A percentile compares a stretch with the other conserved stretches of the same genome.
Evolutionary conservation across 192 early-diverging fungal species (phyloP).

Genomic region (Linnemannia schmuckeri): DNA sequence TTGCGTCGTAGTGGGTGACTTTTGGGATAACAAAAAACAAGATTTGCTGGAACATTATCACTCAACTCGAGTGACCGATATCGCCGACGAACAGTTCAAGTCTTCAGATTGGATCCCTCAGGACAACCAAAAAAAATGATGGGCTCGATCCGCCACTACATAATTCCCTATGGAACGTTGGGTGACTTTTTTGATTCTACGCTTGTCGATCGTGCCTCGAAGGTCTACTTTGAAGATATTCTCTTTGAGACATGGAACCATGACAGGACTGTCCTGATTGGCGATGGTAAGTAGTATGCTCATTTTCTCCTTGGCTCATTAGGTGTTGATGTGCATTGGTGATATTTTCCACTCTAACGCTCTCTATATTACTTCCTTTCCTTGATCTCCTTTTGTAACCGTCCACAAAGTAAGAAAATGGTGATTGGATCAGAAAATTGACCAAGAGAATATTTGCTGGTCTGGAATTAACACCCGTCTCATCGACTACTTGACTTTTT

Average conservation of each 20-base stretch:
- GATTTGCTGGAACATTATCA: not conserved
- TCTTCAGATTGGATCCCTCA: not conserved
- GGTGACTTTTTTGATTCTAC: not conserved
- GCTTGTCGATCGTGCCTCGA: not conserved
- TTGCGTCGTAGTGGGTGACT: not conserved
- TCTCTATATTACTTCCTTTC: not conserved
- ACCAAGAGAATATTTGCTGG: too few species aligned
- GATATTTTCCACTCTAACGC: not conserved
- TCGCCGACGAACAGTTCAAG: not conserved
- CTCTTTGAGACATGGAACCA: constrained; percentile 13
- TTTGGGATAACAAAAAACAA: not conserved
- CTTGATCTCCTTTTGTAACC: not conserved
- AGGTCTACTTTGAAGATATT: constrained; percentile 11
- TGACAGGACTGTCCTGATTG: not conserved
- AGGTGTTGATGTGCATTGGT: too few species aligned
- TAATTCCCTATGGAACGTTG: not conserved
- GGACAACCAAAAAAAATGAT: not conserved
- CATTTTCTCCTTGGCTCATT: not conserved
- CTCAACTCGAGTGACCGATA: not conserved
- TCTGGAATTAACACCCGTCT: too few species aligned
- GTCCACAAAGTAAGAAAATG: constrained; percentile 14
- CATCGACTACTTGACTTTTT: not conserved
- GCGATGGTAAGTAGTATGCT: not conserved
- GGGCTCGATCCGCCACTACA: not conserved
- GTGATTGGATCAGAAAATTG: too few species aligned